Evolutionary conservation across 179 eudicot species (phyloP).

Genomic region (Beta corolliflora): DNA sequence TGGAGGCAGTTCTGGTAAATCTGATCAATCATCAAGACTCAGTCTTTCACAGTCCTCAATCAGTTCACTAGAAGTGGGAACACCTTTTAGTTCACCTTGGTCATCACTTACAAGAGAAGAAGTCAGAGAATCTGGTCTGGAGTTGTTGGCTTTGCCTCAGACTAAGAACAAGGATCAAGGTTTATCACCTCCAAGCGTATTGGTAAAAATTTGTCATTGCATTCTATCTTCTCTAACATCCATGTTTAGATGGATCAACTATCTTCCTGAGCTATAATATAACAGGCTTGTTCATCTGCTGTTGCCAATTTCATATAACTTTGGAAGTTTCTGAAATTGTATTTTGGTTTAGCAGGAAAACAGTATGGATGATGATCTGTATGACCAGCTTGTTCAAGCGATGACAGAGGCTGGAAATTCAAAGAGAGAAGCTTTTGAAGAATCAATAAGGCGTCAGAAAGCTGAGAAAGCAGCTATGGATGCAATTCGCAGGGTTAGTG

Average conservation of each 20-base stretch:
- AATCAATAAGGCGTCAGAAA: conserved; percentile 66
- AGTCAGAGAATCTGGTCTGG: conserved; percentile 34
- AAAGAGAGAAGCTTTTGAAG: conserved; percentile 65
- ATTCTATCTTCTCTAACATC: not conserved
- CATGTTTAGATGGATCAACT: not conserved
- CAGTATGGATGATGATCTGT: conserved; percentile 43
- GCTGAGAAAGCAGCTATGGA: conserved; percentile 76
- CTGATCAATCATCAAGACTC: conserved; percentile 37
- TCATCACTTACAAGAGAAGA: conserved; percentile 28
- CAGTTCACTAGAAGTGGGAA: conserved; percentile 45
- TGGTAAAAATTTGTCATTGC: conserved; percentile 41
- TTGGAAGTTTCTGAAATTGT: conserved; percentile 19
- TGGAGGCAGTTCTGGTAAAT: conserved; percentile 36
- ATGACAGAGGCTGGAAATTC: conserved; percentile 67
- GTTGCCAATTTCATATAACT: not conserved
- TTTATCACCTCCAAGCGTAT: conserved; percentile 44
- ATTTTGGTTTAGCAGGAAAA: conserved; percentile 50
- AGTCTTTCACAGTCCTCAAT: conserved; percentile 46
- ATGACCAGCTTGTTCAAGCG: conserved; percentile 63
- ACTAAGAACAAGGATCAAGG: conserved; percentile 20
- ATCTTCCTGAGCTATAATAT: not conserved
- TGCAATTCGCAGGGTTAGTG: conserved; percentile 61
- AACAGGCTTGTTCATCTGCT: conserved; percentile 4
- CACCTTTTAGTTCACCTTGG: conserved; percentile 32
- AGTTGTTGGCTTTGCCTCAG: conserved; percentile 31